Evolutionary conservation across 2,329 filamentous ascomycete species (phyloP).

Genomic region (Rutstroemia sp.): DNA sequence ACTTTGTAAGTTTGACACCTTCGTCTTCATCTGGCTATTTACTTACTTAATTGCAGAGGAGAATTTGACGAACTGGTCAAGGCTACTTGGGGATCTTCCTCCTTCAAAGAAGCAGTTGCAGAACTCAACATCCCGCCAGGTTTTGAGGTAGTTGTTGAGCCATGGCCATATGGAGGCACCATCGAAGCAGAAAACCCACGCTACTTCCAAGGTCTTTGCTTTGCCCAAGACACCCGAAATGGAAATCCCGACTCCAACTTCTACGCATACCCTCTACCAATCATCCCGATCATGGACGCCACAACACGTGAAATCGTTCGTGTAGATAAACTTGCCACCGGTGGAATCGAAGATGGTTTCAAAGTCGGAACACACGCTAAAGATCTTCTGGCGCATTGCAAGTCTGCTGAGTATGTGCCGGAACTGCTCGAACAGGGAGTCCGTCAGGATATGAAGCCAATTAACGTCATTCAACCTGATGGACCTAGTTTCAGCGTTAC

Average conservation of each 20-base stretch:
- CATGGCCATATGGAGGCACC: slow-evolving; percentile 48
- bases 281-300: slow-evolving; percentile 42
- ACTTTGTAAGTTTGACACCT: slow-evolving; percentile 33
- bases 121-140: slow-evolving; percentile 44
- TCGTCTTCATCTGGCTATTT: rapidly evolving
- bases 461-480: slow-evolving; percentile 56
- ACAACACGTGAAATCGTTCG: slow-evolving; percentile 39
- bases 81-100: background rate
- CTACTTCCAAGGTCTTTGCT: slow-evolving; percentile 48
- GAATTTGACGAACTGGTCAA: slow-evolving; percentile 1
- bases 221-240: slow-evolving; percentile 36
- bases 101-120: background rate
- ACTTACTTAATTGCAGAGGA: background rate
- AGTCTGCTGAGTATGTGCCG: slow-evolving; percentile 31
- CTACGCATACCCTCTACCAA: slow-evolving; percentile 42
- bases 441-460: slow-evolving; percentile 46
- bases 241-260: slow-evolving; percentile 33
- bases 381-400: slow-evolving; percentile 37
- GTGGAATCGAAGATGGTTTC: slow-evolving; percentile 33
- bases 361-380: slow-evolving; percentile 35
- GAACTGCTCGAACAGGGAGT: slow-evolving; percentile 34
- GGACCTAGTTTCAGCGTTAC: slow-evolving; percentile 51
- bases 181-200: slow-evolving; percentile 36
- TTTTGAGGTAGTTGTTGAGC: slow-evolving; percentile 45
- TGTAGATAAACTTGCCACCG: slow-evolving; percentile 39